phyloP scores from a whole-genome alignment of 805 yeast genomes.

The Tetrapisispora phaffii region DNA sequence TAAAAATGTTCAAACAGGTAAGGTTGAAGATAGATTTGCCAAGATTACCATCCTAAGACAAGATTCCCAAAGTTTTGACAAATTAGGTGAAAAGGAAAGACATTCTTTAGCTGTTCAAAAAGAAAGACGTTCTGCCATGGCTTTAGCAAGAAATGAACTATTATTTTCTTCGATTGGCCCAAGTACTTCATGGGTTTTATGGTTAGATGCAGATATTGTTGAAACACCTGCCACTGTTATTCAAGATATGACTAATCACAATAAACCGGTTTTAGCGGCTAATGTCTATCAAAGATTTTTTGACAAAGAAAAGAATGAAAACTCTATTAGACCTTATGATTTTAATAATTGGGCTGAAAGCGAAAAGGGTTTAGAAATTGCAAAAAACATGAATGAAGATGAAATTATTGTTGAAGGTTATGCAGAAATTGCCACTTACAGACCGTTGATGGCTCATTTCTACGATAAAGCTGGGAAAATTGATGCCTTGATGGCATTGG shows the following conservation, averaged over 20 bases:
- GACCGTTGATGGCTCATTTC: constrained; percentile 88
- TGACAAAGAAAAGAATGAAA: constrained; percentile 47
- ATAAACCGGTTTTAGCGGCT: constrained; percentile 82
- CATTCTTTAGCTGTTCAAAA: constrained; percentile 84
- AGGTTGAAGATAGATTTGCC: constrained; percentile 57
- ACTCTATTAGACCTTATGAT: constrained; percentile 77
- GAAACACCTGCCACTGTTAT: constrained; percentile 78
- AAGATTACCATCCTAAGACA: constrained; percentile 85
- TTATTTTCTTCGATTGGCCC: constrained; percentile 84
- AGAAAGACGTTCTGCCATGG: constrained; percentile 83
- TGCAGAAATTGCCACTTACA: constrained; percentile 82
- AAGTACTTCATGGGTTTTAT: constrained; percentile 85
- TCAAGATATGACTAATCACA: constrained; percentile 78
- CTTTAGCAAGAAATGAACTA: constrained; percentile 85
- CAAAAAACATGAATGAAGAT: constrained; percentile 64
- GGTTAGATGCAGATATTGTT: constrained; percentile 92
- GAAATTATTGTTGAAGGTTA: constrained; percentile 95
- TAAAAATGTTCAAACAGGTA: constrained; percentile 56
- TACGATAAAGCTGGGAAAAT: constrained; percentile 57
- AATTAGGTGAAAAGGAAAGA: constrained; percentile 77
- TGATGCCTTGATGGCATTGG: constrained; percentile 68
- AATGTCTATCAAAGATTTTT: constrained; percentile 82
- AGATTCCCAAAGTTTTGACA: constrained; percentile 66
- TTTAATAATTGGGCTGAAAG: constrained; percentile 91
- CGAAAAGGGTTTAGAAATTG: constrained; percentile 71